phyloP scores from a whole-genome alignment of 805 yeast genomes.

The Starmerella potacharoeniae region DNA sequence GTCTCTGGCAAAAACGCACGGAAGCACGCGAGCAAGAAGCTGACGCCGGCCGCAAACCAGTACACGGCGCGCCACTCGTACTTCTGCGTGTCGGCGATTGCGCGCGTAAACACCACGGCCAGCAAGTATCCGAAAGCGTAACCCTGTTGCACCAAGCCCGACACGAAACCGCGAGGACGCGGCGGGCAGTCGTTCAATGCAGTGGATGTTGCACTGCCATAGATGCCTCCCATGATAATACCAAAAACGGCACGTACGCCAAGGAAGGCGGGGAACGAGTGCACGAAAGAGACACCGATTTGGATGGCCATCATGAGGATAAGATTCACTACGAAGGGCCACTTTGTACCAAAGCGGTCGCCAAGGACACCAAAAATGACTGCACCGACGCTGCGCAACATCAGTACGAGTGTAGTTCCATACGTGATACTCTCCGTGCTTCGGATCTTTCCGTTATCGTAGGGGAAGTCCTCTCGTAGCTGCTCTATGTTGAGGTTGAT shows the following conservation, averaged over 20 bases:
- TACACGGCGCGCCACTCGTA: conserved; percentile 61
- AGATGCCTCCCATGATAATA: conserved; percentile 60
- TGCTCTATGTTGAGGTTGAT: conserved; percentile 44
- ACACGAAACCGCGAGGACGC: conserved; percentile 47
- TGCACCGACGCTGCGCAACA: conserved; percentile 65
- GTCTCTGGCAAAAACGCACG: conserved; percentile 52
- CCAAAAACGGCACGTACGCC: conserved; percentile 58
- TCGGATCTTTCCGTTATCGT: conserved; percentile 20
- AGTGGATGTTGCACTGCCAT: conserved; percentile 53
- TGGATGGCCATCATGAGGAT: conserved; percentile 44
- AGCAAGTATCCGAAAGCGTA: conserved; percentile 60
- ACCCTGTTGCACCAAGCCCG: conserved; percentile 72
- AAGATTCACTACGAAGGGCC: conserved; percentile 49
- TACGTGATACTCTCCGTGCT: conserved; percentile 46
- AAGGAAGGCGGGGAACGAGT: conserved; percentile 46
- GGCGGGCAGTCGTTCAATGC: conserved; percentile 56
- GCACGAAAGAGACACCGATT: conserved; percentile 54
- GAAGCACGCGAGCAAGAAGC: conserved; percentile 47
- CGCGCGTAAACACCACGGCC: conserved; percentile 55
- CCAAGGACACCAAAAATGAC: conserved; percentile 50
- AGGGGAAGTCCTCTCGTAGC: conserved; percentile 38
- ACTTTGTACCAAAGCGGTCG: conserved; percentile 56
- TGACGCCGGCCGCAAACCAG: conserved; percentile 66
- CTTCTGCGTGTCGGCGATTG: conserved; percentile 37
- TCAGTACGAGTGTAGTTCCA: conserved; percentile 62